Evolutionary conservation across 1,284 basidiomycete genomes (phyloP).

Genomic region (Serendipita sp.): DNA sequence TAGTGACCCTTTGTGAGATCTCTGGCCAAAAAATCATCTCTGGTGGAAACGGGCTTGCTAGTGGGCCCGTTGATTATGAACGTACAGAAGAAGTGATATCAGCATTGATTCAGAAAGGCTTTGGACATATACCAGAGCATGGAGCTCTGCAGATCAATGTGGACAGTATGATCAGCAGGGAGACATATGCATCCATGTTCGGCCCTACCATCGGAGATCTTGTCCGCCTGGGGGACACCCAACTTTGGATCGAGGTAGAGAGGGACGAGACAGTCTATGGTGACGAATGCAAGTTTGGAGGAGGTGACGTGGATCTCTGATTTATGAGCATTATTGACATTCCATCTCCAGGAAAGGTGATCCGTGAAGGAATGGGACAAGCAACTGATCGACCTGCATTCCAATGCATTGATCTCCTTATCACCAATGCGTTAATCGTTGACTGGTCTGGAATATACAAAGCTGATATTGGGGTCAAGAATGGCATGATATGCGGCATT

Average conservation of each 20-base stretch:
- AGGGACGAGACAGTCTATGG: constrained; percentile 77
- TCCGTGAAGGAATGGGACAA: constrained; percentile 96
- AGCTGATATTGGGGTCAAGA: constrained; percentile 94
- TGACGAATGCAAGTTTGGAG: constrained; percentile 97
- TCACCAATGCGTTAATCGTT: constrained; percentile 88
- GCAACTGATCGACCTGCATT: constrained; percentile 55
- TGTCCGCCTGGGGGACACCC: constrained; percentile 78
- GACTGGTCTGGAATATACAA: constrained; percentile 83
- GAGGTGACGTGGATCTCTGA: constrained; percentile 36
- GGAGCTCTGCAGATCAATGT: constrained; percentile 32
- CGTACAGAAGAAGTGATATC: constrained; percentile 35
- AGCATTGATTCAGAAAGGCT: constrained; percentile 36
- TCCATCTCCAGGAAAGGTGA: constrained; percentile 56
- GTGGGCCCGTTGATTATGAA: constrained; percentile 34
- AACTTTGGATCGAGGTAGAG: constrained; percentile 89
- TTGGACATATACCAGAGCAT: constrained; percentile 49
- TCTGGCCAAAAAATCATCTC: constrained; percentile 58
- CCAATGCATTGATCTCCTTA: constrained; percentile 77
- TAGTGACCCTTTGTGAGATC: constrained; percentile 70
- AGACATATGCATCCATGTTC: constrained; percentile 79
- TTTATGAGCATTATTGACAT: constrained; percentile 8
- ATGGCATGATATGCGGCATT: constrained; percentile 73
- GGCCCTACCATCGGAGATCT: constrained; percentile 89
- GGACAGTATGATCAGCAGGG: constrained; percentile 43
- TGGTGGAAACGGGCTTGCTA: constrained; percentile 70